Percentiles rank a stretch among this genome's conserved stretches.
Evolutionary conservation across 176 grass and related monocot genomes (phyloP).

Genomic region (Ensete glaucum): DNA sequence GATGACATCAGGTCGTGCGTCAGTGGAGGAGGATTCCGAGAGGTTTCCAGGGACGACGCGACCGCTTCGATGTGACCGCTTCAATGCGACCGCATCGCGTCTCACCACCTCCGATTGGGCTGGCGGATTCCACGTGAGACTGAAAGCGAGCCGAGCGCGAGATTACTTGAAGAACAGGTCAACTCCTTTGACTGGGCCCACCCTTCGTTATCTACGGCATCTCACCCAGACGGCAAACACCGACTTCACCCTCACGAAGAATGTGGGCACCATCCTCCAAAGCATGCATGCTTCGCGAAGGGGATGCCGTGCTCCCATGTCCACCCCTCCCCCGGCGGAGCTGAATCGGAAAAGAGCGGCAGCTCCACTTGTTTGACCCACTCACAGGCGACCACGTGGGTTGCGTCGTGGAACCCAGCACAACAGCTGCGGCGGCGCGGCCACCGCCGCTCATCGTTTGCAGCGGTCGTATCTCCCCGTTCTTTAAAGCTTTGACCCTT

Average conservation of each 20-base stretch:
- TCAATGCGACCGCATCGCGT: not conserved
- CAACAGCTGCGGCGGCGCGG: not conserved
- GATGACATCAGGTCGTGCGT: slow-evolving; percentile 80
- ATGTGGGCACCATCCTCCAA: too few relatives aligned
- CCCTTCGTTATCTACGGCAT: not conserved
- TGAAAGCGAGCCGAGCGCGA: too few relatives aligned
- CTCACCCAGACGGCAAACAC: too few relatives aligned
- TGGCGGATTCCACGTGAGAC: slow-evolving; percentile 46
- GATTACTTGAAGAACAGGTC: slow-evolving; percentile 15
- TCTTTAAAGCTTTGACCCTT: too few relatives aligned
- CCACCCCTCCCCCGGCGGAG: not conserved
- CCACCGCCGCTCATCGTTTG: too few relatives aligned
- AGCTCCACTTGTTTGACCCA: not conserved
- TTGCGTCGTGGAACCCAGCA: not conserved
- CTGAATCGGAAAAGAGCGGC: not conserved
- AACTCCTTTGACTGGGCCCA: slow-evolving; percentile 37
- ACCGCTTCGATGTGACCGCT: slow-evolving; percentile 13
- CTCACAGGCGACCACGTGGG: not conserved
- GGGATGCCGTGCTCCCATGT: too few relatives aligned
- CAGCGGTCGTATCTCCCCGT: too few relatives aligned
- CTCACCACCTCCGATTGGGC: slow-evolving; percentile 38
- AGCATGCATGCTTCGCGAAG: too few relatives aligned
- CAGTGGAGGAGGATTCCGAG: slow-evolving; percentile 25
- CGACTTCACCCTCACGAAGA: too few relatives aligned
- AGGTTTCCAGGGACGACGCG: not conserved